Conservation (phyloP, 176 grass and related monocot species). For the Musa beccarii region DNA sequence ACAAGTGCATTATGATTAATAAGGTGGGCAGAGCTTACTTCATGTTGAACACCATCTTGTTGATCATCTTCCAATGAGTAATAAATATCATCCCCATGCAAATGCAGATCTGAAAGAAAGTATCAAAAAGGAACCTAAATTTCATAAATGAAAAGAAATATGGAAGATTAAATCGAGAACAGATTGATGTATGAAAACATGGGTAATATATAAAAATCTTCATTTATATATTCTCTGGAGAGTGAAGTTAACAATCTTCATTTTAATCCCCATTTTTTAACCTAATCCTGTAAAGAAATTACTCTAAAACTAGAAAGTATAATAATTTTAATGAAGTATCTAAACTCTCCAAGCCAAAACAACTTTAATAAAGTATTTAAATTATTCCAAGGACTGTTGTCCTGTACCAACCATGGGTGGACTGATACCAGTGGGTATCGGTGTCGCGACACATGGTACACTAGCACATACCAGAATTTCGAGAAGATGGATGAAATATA, state of each 20-base stretch:
- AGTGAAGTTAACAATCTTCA: background rate
- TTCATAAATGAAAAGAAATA: background rate
- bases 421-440: too few species aligned
- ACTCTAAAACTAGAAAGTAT: background rate
- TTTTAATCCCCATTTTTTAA: background rate
- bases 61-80: conserved; percentile 78
- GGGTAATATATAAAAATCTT: background rate
- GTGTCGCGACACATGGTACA: too few species aligned
- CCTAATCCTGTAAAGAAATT: background rate
- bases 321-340: background rate
- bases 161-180: background rate
- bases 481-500: too few species aligned
- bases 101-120: conserved; percentile 63
- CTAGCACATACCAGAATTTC: too few species aligned
- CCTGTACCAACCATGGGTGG: too few species aligned
- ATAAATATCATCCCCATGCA: conserved; percentile 97
- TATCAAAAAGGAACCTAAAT: background rate
- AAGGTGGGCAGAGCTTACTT: conserved; percentile 40
- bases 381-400: too few species aligned
- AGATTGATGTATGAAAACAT: background rate
- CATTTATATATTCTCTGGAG: background rate
- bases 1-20: background rate
- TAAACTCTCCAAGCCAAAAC: background rate
- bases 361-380: too few species aligned
- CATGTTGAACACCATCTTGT: conserved; percentile 63